phyloP scores from a whole-genome alignment of 345 rosid species.

The Linum usitatissimum region DNA sequence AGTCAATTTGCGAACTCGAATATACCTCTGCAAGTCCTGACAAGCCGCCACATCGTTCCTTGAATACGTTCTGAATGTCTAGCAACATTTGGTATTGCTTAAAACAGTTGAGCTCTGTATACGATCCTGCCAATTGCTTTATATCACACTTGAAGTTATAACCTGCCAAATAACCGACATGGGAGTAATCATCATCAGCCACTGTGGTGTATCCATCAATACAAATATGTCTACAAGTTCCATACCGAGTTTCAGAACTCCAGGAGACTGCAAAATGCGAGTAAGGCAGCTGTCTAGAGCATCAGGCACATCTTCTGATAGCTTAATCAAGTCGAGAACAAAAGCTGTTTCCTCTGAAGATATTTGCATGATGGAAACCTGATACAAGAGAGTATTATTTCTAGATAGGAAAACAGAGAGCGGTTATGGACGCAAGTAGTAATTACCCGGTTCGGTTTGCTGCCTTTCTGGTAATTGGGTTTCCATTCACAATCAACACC shows the following conservation, averaged over 20 bases:
- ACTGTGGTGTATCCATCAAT: background rate
- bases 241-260: constrained; percentile 76
- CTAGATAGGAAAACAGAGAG: background rate
- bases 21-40: constrained; percentile 76
- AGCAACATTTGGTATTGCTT: constrained; percentile 72
- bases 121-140: constrained; percentile 52
- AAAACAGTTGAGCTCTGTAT: constrained; percentile 65
- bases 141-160: constrained; percentile 79
- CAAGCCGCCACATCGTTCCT: constrained; percentile 63
- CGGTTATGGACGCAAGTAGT: constrained; percentile 1
- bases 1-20: background rate
- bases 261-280: constrained; percentile 64
- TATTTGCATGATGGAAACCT: constrained; percentile 97
- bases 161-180: constrained; percentile 32
- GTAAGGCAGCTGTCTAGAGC: constrained; percentile 52
- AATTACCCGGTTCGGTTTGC: constrained; percentile 65
- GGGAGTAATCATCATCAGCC: background rate
- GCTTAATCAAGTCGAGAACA: constrained; percentile 82
- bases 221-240: constrained; percentile 3
- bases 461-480: constrained; percentile 69
- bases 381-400: constrained; percentile 18
- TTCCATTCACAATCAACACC: constrained; percentile 98
- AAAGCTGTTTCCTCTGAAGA: constrained; percentile 60
- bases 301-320: constrained; percentile 51
- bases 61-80: constrained; percentile 68